phyloP scores from a whole-genome alignment of 1,139 yeast genomes.

The Geotrichum cucujoidarum region DNA sequence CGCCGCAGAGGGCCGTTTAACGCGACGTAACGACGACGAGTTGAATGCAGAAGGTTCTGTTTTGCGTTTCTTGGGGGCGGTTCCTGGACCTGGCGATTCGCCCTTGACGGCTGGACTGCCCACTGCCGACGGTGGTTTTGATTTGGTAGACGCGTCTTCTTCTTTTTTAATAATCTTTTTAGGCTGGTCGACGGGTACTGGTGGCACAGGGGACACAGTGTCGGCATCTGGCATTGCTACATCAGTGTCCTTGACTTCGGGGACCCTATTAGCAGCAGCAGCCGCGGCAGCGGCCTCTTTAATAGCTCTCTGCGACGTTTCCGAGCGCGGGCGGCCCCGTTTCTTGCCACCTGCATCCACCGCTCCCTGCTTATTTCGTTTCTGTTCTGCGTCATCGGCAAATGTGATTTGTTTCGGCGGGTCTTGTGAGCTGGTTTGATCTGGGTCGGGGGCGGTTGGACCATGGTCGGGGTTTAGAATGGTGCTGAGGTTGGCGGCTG shows the following conservation, averaged over 20 bases:
- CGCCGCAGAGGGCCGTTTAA: too few relatives aligned
- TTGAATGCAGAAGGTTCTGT: constrained; percentile 2
- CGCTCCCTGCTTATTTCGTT: too few relatives aligned
- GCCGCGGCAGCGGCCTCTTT: constrained; percentile 14
- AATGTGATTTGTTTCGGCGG: too few relatives aligned
- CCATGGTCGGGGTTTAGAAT: too few relatives aligned
- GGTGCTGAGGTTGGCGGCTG: too few relatives aligned
- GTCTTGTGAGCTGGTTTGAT: too few relatives aligned
- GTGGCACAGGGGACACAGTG: too few relatives aligned
- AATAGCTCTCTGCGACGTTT: constrained; percentile 16
- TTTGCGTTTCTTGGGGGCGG: not conserved
- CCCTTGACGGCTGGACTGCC: not conserved
- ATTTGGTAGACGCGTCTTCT: constrained; percentile 4
- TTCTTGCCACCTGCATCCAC: not conserved
- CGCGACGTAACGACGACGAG: not conserved
- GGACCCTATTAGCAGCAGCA: not conserved
- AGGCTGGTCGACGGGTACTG: constrained; percentile 7
- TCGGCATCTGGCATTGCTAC: not conserved
- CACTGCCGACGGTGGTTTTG: too few relatives aligned
- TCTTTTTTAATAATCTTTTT: constrained; percentile 12
- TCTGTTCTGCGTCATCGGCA: too few relatives aligned
- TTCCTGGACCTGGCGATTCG: not conserved
- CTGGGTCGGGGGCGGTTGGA: too few relatives aligned
- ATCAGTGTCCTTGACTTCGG: not conserved
- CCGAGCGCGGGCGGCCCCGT: constrained; percentile 19